Base-by-base conservation (phyloP, 331 rosid species). In the Prunus yedoensis region DNA sequence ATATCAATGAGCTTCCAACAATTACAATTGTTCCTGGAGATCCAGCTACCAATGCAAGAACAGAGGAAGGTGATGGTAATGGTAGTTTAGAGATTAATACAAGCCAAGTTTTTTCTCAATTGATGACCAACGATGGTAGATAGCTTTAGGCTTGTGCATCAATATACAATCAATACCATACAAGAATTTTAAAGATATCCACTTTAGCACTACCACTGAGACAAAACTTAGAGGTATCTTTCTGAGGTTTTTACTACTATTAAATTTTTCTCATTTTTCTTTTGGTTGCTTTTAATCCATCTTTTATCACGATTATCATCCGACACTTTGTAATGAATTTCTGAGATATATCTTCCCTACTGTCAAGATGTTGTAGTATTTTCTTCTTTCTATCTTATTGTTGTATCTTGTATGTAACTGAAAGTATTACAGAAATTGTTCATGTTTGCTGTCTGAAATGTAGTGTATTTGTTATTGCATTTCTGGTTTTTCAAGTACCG, bases 71-170 rank as follows among this genome's bases (percentile, higher is more conserved):
- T 65, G 83, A 83, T 77, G 85, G 61, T 45, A 70, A 75, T 78
- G 79, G 77, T 45, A 77, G 66, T 73, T 81, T 85, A 53, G 97
- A 89, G 77, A 73, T 85, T 20, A 88, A 89, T 81, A 84, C 93
- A 54, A 92, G 91, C 78, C 75, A 75, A 82, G 94, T 91, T 45
- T 95, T 92, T 84, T 95, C 99, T 32, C 98, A 95, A 79, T 87
- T 95, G 88, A 86, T 95, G 70, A 92, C 84, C 78, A 95, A 89
- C 59, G 91, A 87, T 74, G 98, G 99, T 70, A 91, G 99, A 89
- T 95, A 85, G 85, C 76, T 79, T 76, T 53, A 67, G 79, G 52
- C 17, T 59, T 62, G 60, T 70, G 74, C 76, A 68, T 68, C 68
- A 80, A 70, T 70, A 62, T 53, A 56, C 78, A 32, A 45, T 71